These are phyloP conservation scores for Lentinula detonsa DNA, from an alignment of 768 basidiomycete genomes.

Conservation along the genomic window DNA sequence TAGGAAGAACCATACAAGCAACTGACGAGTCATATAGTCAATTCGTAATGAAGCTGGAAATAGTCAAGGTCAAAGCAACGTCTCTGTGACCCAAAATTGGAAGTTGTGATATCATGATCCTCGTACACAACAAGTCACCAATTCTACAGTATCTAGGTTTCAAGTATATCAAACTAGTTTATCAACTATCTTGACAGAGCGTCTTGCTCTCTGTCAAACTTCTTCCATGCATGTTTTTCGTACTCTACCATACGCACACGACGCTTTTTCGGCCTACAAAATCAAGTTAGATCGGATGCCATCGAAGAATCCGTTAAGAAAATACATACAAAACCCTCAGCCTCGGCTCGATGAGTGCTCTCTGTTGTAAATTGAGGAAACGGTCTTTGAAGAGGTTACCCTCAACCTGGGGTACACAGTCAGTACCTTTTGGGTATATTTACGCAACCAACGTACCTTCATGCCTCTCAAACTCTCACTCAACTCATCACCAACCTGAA, in stretches of 20 bases:
- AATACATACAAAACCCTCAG: conserved; percentile 64
- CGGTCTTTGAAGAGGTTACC: conserved; percentile 91
- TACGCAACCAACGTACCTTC: conserved; percentile 49
- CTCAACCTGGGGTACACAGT: conserved; percentile 60
- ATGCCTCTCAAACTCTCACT: conserved; percentile 77
- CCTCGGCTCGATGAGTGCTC: conserved; percentile 83
- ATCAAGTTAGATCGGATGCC: conserved; percentile 24
- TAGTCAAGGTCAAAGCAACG: not conserved
- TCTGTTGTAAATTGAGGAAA: conserved; percentile 81
- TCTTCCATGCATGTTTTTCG: conserved; percentile 78
- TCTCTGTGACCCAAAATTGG: not conserved
- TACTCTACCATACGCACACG: conserved; percentile 54
- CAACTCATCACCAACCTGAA: conserved; percentile 88
- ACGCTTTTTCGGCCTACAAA: conserved; percentile 43
- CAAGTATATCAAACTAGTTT: not conserved
- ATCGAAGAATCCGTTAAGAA: conserved; percentile 26
- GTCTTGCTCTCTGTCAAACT: conserved; percentile 37
- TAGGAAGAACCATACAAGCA: not conserved
- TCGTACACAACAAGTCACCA: not conserved
- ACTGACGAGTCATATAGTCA: not conserved
- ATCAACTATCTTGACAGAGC: not conserved
- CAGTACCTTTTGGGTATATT: not conserved
- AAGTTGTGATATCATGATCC: not conserved
- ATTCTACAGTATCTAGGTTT: not conserved
- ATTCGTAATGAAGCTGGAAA: not conserved